Percentiles rank a stretch among this genome's conserved stretches.
phyloP scores from a whole-genome alignment of 805 yeast genomes.

The Kregervanrija delftensis region DNA sequence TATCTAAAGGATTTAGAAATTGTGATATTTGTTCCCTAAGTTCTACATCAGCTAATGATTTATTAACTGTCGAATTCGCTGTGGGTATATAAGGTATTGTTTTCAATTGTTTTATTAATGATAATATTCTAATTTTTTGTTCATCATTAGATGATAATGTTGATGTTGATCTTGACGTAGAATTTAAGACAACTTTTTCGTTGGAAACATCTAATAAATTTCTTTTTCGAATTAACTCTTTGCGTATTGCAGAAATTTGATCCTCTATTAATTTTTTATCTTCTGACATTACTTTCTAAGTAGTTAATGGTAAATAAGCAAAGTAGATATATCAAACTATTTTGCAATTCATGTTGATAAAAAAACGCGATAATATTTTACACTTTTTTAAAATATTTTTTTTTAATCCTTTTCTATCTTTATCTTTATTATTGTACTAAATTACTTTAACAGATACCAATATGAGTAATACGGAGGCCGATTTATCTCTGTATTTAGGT shows the following conservation, averaged over 20 bases:
- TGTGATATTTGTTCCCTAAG: not conserved
- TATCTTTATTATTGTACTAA: no score
- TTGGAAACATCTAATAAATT: not conserved
- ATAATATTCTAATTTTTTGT: constrained; percentile 1
- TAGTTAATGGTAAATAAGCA: no score
- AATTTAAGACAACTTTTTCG: not conserved
- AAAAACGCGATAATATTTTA: no score
- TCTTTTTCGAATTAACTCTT: not conserved
- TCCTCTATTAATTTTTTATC: no score
- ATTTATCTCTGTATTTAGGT: constrained; percentile 71
- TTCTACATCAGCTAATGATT: not conserved
- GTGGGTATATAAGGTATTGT: not conserved
- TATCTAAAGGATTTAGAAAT: no score
- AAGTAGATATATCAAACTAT: no score
- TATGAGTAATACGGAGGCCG: not conserved
- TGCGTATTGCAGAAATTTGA: no score
- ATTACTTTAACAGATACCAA: no score
- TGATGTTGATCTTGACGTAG: not conserved
- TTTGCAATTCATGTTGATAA: no score
- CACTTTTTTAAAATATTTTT: no score
- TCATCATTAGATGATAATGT: not conserved
- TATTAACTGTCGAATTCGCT: not conserved
- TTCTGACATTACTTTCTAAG: no score
- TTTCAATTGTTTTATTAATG: not conserved
- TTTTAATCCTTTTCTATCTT: no score